phyloP scores from a whole-genome alignment of 768 basidiomycete genomes.

The Tulasnella calospora region DNA sequence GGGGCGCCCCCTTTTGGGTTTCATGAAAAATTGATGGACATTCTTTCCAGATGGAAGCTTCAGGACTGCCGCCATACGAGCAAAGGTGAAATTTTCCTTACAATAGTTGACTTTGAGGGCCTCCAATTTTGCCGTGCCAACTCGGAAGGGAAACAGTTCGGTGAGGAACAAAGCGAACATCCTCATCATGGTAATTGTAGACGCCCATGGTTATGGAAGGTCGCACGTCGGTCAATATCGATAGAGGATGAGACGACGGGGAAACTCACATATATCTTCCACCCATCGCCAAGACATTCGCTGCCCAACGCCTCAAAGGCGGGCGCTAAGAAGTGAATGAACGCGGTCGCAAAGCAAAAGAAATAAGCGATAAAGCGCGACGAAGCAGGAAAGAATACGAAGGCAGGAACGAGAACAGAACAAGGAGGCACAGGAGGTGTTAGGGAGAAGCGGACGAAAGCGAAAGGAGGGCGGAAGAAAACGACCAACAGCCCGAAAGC shows the following conservation, averaged over 20 bases:
- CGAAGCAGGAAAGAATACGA: too few relatives aligned
- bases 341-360: constrained; percentile 89
- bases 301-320: constrained; percentile 66
- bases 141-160: constrained; percentile 82
- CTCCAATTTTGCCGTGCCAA: constrained; percentile 69
- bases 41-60: too few relatives aligned
- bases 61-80: constrained; percentile 20
- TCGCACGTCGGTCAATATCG: not conserved
- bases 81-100: not conserved
- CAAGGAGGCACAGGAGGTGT: too few relatives aligned
- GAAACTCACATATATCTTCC: constrained; percentile 61
- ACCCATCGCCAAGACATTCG: constrained; percentile 62
- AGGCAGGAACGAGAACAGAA: too few relatives aligned
- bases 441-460: too few relatives aligned
- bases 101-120: constrained; percentile 38
- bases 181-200: constrained; percentile 74
- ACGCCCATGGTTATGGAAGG: constrained; percentile 61
- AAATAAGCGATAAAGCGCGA: too few relatives aligned
- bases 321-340: constrained; percentile 76
- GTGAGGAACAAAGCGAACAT: constrained; percentile 80
- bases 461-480: too few relatives aligned
- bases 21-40: too few relatives aligned
- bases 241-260: not conserved
- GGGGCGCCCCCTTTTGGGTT: too few relatives aligned
- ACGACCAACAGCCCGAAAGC: too few relatives aligned